Evolutionary conservation across 2,329 filamentous ascomycete species (phyloP).

Genomic region (Diaporthe vexans): DNA sequence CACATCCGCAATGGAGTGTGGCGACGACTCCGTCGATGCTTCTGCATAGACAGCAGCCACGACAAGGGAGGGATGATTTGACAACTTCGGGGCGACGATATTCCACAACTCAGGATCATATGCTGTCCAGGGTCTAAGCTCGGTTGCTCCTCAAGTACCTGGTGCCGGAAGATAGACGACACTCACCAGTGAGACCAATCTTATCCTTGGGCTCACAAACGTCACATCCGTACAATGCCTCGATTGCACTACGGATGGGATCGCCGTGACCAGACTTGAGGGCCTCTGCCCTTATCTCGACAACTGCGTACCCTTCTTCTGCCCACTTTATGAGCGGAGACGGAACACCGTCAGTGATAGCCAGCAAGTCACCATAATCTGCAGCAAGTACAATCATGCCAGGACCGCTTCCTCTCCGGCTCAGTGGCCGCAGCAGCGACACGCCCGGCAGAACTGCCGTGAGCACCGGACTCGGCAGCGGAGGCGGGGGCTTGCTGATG

Average conservation of each 20-base stretch:
- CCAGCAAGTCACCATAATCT: conserved; percentile 37
- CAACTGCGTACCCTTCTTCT: conserved; percentile 42
- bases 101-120: conserved; percentile 39
- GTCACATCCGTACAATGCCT: conserved; percentile 31
- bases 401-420: conserved; percentile 48
- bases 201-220: conserved; percentile 42
- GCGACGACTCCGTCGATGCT: conserved; percentile 6
- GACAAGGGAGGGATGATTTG: conserved; percentile 30
- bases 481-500: conserved; percentile 40
- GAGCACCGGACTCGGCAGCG: conserved; percentile 37
- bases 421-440: conserved; percentile 44
- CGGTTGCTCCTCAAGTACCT: background rate
- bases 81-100: conserved; percentile 23
- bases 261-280: conserved; percentile 1
- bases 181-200: conserved; percentile 39
- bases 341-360: conserved; percentile 36
- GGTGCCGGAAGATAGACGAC: background rate
- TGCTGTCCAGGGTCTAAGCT: conserved; percentile 26
- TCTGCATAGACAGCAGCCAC: conserved; percentile 40
- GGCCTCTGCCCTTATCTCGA: conserved; percentile 38
- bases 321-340: conserved; percentile 41
- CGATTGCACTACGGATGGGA: conserved; percentile 24
- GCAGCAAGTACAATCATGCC: conserved; percentile 46
- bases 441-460: conserved; percentile 32
- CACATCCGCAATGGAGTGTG: conserved; percentile 1